A percentile compares a stretch with the other conserved stretches of the same genome.
Evolutionary conservation across 208 protist species (phyloP).

Genomic region (Acanthamoeba comandoni): DNA sequence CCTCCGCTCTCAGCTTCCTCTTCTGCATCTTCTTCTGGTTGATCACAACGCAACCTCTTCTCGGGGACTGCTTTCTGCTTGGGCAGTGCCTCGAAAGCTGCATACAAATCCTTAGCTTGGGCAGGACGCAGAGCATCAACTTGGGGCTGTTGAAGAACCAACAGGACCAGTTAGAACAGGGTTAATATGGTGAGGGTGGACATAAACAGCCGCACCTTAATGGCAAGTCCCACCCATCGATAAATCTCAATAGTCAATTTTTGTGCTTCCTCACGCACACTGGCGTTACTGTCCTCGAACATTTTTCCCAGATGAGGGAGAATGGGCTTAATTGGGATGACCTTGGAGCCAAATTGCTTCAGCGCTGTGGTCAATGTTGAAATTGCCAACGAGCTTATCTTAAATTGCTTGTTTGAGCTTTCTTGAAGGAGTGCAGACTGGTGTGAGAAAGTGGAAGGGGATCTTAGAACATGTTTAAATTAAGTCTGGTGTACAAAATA

Average conservation of each 20-base stretch:
- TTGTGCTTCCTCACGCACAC: slow-evolving; percentile 65
- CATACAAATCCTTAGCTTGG: slow-evolving; percentile 42
- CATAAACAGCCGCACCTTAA: no score
- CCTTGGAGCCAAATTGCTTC: slow-evolving; percentile 60
- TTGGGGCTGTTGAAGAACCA: no score
- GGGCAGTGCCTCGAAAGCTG: slow-evolving; percentile 65
- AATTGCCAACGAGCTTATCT: slow-evolving; percentile 32
- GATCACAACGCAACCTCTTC: slow-evolving; percentile 54
- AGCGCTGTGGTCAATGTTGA: slow-evolving; percentile 31
- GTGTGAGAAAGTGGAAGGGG: no score
- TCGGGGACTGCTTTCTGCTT: slow-evolving; percentile 35
- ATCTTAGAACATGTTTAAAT: no score
- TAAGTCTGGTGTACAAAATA: no score
- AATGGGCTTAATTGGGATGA: slow-evolving; percentile 63
- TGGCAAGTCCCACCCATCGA: slow-evolving; percentile 58
- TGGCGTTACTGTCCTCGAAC: slow-evolving; percentile 71
- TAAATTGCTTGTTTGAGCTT: slow-evolving; percentile 33
- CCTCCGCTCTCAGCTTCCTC: not conserved
- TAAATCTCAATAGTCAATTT: slow-evolving; percentile 70
- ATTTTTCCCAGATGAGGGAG: slow-evolving; percentile 43
- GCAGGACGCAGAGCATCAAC: slow-evolving; percentile 63
- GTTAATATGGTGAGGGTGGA: no score
- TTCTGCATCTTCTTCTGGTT: slow-evolving; percentile 55
- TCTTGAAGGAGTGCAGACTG: slow-evolving; percentile 46
- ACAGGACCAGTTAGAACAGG: no score